These are phyloP conservation scores for Triadica sebifera DNA, from an alignment of 345 rosid species.

Conservation along the genomic window DNA sequence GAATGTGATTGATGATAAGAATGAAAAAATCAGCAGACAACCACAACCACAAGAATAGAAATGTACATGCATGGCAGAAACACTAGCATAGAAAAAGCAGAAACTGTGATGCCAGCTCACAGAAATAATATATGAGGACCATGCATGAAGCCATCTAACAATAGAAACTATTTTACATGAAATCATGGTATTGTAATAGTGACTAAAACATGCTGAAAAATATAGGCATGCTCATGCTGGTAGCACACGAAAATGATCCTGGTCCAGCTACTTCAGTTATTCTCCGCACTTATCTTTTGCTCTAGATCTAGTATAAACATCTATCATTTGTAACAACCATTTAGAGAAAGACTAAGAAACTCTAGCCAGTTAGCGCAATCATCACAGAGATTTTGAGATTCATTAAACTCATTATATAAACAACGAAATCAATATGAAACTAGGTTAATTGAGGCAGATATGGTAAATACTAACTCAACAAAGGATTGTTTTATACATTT, in stretches of 20 bases:
- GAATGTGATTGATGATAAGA: slow-evolving; percentile 12
- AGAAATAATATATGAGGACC: not conserved
- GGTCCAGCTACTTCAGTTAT: not conserved
- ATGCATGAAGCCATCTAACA: not conserved
- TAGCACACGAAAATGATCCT: not conserved
- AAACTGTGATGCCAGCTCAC: not conserved
- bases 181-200: not conserved
- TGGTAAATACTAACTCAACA: not conserved
- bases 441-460: not conserved
- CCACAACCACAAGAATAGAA: not conserved
- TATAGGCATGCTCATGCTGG: not conserved
- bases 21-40: not conserved
- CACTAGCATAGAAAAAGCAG: not conserved
- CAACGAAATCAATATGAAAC: not conserved
- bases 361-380: not conserved
- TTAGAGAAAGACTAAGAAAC: not conserved
- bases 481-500: not conserved
- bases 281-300: not conserved
- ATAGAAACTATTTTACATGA: not conserved
- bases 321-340: not conserved
- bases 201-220: not conserved
- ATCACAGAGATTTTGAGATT: not conserved
- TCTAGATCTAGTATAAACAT: not conserved
- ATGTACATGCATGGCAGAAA: not conserved
- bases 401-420: not conserved